These are phyloP conservation scores for Salix udensis DNA, from an alignment of 345 rosid genomes.

Conservation along the genomic window DNA sequence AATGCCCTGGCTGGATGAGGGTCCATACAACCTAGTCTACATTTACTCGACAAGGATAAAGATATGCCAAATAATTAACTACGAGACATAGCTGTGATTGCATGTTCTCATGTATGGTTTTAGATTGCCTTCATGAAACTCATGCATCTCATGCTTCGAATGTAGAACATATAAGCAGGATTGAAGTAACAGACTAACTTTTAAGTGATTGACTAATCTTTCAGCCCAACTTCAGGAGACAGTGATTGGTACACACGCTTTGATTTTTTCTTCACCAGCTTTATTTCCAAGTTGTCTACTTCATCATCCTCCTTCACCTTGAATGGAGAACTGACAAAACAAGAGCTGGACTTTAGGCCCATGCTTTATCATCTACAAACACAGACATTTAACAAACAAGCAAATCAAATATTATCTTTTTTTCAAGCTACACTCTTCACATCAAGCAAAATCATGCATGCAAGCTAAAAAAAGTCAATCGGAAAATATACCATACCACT, in stretches of 20 bases:
- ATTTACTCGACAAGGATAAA: not conserved
- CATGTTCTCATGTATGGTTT: not conserved
- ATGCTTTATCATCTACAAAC: not conserved
- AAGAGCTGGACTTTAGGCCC: not conserved
- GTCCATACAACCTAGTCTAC: not conserved
- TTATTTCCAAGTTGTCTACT: slow-evolving; percentile 70
- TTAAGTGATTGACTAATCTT: slow-evolving; percentile 76
- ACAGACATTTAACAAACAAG: slow-evolving; percentile 1
- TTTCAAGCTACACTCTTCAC: not conserved
- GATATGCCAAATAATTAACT: too few relatives aligned
- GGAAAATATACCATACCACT: too few relatives aligned
- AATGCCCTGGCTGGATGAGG: not conserved
- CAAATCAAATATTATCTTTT: not conserved
- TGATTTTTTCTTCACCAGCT: slow-evolving; percentile 56
- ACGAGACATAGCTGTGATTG: not conserved
- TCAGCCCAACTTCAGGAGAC: slow-evolving; percentile 77
- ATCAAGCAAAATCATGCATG: not conserved
- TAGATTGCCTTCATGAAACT: slow-evolving; percentile 1
- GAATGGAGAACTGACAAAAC: slow-evolving; percentile 54
- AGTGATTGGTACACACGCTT: slow-evolving; percentile 68
- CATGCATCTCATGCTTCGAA: not conserved
- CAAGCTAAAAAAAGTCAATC: not conserved
- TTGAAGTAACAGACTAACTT: slow-evolving; percentile 37
- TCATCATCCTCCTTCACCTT: slow-evolving; percentile 77
- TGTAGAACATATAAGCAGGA: not conserved